These are phyloP conservation scores for Potentilla sterilis DNA, from an alignment of 306 rosid genomes.

Conservation along the genomic window DNA sequence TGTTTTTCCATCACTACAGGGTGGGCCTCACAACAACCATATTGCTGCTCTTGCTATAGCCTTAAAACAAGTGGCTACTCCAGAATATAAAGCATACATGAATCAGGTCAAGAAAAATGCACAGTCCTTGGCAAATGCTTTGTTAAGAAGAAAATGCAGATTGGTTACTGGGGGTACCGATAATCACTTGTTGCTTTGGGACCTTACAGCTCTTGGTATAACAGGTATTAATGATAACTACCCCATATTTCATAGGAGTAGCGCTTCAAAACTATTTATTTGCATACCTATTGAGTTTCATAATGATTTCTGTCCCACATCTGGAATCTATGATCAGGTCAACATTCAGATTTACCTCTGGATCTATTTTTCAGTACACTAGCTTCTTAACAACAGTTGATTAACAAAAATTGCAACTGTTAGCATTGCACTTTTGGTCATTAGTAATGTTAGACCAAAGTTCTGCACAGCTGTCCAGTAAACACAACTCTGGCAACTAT, in stretches of 20 bases:
- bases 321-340: neutral
- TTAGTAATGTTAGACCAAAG: neutral
- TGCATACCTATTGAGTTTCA: neutral
- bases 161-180: constrained; percentile 87
- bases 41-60: constrained; percentile 86
- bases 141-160: constrained; percentile 77
- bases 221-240: constrained; percentile 40
- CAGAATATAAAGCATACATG: constrained; percentile 69
- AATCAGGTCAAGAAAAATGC: constrained; percentile 86
- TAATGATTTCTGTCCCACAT: neutral
- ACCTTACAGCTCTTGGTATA: constrained; percentile 67
- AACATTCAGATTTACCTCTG: neutral
- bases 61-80: constrained; percentile 76
- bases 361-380: neutral
- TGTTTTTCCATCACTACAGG: constrained; percentile 73
- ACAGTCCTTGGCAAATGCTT: constrained; percentile 65
- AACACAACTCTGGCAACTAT: neutral
- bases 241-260: neutral
- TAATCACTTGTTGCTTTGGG: constrained; percentile 90
- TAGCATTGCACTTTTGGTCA: neutral
- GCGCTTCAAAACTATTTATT: neutral
- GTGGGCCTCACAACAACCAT: constrained; percentile 88
- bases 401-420: neutral
- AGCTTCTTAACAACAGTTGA: neutral
- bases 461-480: neutral